These are phyloP conservation scores for Fusarium musae DNA, from an alignment of 2,329 filamentous ascomycete genomes.

Conservation along the genomic window DNA sequence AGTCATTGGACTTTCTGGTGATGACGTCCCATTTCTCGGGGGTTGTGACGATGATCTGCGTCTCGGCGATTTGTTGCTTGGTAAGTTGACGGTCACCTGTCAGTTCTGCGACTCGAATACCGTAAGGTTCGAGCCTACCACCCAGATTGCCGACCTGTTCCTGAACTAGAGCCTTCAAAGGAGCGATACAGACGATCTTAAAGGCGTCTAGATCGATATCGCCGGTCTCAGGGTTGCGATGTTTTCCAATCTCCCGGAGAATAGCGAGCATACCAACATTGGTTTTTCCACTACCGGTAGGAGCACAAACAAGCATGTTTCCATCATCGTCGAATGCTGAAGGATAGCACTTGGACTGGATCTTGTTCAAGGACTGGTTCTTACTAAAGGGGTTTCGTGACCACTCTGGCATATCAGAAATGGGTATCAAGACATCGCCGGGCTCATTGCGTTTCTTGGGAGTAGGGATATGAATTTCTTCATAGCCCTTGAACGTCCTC, in stretches of 20 bases:
- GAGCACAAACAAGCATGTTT: slow-evolving; percentile 97
- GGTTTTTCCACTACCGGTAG: slow-evolving; percentile 97
- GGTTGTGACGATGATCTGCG: slow-evolving; percentile 97
- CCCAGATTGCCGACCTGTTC: slow-evolving; percentile 99
- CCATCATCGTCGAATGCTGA: slow-evolving; percentile 93
- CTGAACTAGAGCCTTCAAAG: slow-evolving; percentile 93
- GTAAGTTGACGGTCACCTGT: slow-evolving; percentile 98
- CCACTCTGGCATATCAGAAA: slow-evolving; percentile 93
- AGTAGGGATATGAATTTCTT: slow-evolving; percentile 95
- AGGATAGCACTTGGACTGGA: slow-evolving; percentile 93
- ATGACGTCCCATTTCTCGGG: slow-evolving; percentile 99
- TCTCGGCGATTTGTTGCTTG: slow-evolving; percentile 98
- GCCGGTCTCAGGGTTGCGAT: slow-evolving; percentile 88
- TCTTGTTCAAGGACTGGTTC: slow-evolving; percentile 89
- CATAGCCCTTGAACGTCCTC: slow-evolving; percentile 95
- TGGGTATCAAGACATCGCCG: slow-evolving; percentile 82
- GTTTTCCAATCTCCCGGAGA: slow-evolving; percentile 94
- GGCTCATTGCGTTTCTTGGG: slow-evolving; percentile 89
- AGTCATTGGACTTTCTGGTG: slow-evolving; percentile 95
- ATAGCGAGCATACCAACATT: slow-evolving; percentile 99
- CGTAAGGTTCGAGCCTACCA: slow-evolving; percentile 87
- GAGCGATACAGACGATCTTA: slow-evolving; percentile 98
- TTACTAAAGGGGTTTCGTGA: slow-evolving; percentile 85
- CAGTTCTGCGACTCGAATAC: slow-evolving; percentile 92
- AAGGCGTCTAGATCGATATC: slow-evolving; percentile 95